Percentiles rank a stretch among this genome's conserved stretches.
These are phyloP conservation scores for Cicer yamashitae DNA, from an alignment of 306 rosid species.

Conservation along the genomic window DNA sequence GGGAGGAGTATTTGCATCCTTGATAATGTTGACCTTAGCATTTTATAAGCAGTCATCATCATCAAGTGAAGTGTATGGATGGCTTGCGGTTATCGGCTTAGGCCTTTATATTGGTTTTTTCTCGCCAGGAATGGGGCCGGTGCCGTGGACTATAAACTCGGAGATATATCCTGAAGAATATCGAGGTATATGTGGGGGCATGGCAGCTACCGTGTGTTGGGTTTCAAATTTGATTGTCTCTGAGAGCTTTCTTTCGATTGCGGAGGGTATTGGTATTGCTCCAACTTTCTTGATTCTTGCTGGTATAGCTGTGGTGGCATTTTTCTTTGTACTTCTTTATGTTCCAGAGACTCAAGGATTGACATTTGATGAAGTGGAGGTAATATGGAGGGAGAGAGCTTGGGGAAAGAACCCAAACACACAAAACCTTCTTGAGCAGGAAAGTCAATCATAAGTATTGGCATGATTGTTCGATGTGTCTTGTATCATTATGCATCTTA, in stretches of 20 bases:
- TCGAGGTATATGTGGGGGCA: slow-evolving; percentile 87
- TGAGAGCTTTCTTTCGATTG: slow-evolving; percentile 73
- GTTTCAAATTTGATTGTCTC: slow-evolving; percentile 85
- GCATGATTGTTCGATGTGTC: slow-evolving; percentile 10
- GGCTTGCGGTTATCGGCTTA: slow-evolving; percentile 73
- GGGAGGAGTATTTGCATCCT: slow-evolving; percentile 69
- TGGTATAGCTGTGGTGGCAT: slow-evolving; percentile 65
- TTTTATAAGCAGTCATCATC: slow-evolving; percentile 62
- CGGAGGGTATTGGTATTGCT: slow-evolving; percentile 70
- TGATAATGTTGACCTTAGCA: slow-evolving; percentile 60
- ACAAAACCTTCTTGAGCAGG: slow-evolving; percentile 65
- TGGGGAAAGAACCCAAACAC: slow-evolving; percentile 67
- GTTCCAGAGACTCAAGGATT: slow-evolving; percentile 94
- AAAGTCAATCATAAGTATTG: slow-evolving; percentile 47
- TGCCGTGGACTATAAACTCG: slow-evolving; percentile 91
- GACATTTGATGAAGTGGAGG: slow-evolving; percentile 92
- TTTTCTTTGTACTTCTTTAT: slow-evolving; percentile 62
- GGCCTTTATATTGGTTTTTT: slow-evolving; percentile 74
- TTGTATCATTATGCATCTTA: slow-evolving; percentile 14
- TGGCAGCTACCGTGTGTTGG: slow-evolving; percentile 94
- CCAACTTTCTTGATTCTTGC: slow-evolving; percentile 75
- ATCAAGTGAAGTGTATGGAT: slow-evolving; percentile 58
- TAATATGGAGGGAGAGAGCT: slow-evolving; percentile 90
- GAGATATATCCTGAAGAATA: slow-evolving; percentile 94
- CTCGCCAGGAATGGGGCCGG: slow-evolving; percentile 97